A percentile compares a stretch with the other conserved stretches of the same genome.
Conservation (phyloP, 2,329 filamentous ascomycete genomes). For the Cercospora berteroae region DNA sequence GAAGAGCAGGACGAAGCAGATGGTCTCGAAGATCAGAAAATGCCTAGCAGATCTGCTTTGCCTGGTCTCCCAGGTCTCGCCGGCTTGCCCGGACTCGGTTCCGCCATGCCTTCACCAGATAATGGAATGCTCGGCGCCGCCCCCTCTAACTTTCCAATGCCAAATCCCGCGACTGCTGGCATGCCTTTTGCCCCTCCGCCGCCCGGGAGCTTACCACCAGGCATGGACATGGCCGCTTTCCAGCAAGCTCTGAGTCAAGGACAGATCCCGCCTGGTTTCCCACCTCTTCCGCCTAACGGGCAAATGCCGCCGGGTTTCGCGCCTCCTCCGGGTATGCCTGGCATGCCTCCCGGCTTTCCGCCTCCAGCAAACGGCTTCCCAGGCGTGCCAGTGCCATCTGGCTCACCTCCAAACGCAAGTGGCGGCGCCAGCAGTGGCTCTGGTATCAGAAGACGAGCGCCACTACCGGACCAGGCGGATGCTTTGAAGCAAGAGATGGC, state of each 20-base stretch:
- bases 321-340: slow-evolving; percentile 22
- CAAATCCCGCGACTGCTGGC: slow-evolving; percentile 33
- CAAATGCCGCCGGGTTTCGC: slow-evolving; percentile 30
- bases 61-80: slow-evolving; percentile 62
- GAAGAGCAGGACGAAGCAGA: slow-evolving; percentile 92
- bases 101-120: slow-evolving; percentile 17
- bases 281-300: slow-evolving; percentile 32
- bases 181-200: slow-evolving; percentile 27
- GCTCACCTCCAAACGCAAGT: slow-evolving; percentile 9
- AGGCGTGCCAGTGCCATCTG: slow-evolving; percentile 33
- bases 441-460: slow-evolving; percentile 58
- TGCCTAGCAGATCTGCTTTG: slow-evolving; percentile 58
- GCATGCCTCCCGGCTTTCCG: slow-evolving; percentile 28
- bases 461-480: slow-evolving; percentile 79
- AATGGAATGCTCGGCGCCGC: slow-evolving; percentile 32
- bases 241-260: slow-evolving; percentile 32
- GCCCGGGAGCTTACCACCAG: slow-evolving; percentile 27
- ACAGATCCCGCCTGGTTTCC: slow-evolving; percentile 27
- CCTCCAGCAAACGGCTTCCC: slow-evolving; percentile 25
- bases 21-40: slow-evolving; percentile 86
- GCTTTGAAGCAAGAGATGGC: slow-evolving; percentile 75
- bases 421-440: slow-evolving; percentile 20
- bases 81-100: slow-evolving; percentile 32
- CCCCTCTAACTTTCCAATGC: slow-evolving; percentile 29
- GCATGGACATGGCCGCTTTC: slow-evolving; percentile 37